These are phyloP conservation scores for Zopfia rhizophila DNA, from an alignment of 2,329 filamentous ascomycete genomes.

Conservation along the genomic window DNA sequence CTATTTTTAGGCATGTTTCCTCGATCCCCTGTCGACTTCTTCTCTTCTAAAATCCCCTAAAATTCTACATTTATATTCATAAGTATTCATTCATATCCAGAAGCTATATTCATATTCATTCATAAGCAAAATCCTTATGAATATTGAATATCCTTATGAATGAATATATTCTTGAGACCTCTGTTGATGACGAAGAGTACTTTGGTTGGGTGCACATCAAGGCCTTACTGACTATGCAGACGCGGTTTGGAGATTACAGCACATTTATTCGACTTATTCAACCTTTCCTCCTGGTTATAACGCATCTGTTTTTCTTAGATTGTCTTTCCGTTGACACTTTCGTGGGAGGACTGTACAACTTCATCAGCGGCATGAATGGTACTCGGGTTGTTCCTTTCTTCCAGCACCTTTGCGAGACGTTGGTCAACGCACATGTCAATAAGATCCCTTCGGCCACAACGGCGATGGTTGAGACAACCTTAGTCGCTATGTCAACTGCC, in stretches of 20 bases:
- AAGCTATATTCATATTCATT: no score
- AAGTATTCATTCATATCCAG: no score
- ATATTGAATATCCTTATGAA: no score
- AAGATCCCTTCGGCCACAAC: neutral
- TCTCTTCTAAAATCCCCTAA: no score
- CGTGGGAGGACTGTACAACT: constrained; percentile 48
- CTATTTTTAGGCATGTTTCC: no score
- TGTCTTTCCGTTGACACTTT: constrained; percentile 49
- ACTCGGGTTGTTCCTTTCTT: constrained; percentile 45
- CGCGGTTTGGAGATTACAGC: constrained; percentile 2
- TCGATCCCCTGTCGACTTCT: no score
- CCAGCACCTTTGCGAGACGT: constrained; percentile 29
- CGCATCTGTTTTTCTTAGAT: constrained; percentile 45
- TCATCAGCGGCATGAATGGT: constrained; percentile 45
- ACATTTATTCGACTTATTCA: constrained; percentile 17
- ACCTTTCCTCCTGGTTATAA: constrained; percentile 41
- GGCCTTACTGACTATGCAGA: constrained; percentile 28
- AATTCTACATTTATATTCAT: no score
- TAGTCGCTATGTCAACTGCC: constrained; percentile 23
- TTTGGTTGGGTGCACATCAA: constrained; percentile 42
- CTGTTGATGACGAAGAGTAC: constrained; percentile 30
- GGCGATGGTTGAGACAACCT: constrained; percentile 2
- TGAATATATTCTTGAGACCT: no score
- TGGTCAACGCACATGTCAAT: constrained; percentile 7
- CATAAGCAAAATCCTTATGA: no score